These are phyloP conservation scores for Petunia secreta DNA, from an alignment of 257 asterid species.

Conservation along the genomic window DNA sequence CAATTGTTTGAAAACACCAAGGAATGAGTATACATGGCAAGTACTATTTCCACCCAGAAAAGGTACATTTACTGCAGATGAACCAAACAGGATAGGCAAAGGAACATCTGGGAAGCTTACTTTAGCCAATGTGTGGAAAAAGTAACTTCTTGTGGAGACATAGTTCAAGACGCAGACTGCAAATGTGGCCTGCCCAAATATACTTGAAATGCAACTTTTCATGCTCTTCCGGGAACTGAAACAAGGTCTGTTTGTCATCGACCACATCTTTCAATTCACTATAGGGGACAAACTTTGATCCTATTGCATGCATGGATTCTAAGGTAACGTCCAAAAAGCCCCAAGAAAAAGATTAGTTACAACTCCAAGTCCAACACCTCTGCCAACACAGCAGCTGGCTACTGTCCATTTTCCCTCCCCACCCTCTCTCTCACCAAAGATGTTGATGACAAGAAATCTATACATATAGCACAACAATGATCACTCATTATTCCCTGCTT, in stretches of 20 bases:
- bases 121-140: background rate
- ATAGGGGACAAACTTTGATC: background rate
- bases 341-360: background rate
- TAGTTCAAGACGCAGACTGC: background rate
- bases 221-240: background rate
- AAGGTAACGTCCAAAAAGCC: background rate
- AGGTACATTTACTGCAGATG: background rate
- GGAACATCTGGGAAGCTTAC: background rate
- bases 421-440: background rate
- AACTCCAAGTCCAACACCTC: background rate
- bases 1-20: background rate
- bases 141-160: background rate
- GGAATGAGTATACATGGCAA: background rate
- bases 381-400: background rate
- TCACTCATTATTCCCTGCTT: background rate
- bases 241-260: background rate
- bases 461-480: background rate
- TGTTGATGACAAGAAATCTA: background rate
- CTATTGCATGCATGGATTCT: background rate
- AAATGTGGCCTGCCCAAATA: background rate
- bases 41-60: background rate
- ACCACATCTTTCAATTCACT: background rate
- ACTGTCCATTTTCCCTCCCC: background rate
- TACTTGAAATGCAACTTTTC: background rate
- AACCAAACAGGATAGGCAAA: background rate